A percentile compares a stretch with the other conserved stretches of the same genome.
These are phyloP conservation scores for Xylariaceae sp. DNA, from an alignment of 2,329 filamentous ascomycete genomes.

Conservation along the genomic window DNA sequence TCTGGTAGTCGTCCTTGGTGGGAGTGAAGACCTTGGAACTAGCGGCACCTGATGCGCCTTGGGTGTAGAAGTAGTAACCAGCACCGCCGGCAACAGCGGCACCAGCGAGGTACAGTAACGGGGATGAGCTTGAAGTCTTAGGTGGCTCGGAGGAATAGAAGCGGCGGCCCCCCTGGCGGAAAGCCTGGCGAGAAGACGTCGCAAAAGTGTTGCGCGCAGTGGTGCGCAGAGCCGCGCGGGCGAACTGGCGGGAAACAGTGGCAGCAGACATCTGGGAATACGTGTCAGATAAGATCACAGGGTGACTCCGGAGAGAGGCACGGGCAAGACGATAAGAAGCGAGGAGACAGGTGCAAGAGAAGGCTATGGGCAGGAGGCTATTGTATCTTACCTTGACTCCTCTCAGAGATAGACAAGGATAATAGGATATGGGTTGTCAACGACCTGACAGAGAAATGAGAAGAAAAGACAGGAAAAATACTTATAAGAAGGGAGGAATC, in stretches of 20 bases:
- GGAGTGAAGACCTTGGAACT: constrained; percentile 70
- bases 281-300: constrained; percentile 14
- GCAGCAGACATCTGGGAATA: constrained; percentile 51
- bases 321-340: not conserved
- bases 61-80: constrained; percentile 69
- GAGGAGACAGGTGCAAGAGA: no score
- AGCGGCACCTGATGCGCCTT: constrained; percentile 47
- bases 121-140: constrained; percentile 54
- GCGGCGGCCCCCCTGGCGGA: constrained; percentile 77
- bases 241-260: constrained; percentile 56
- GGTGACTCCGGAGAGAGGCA: not conserved
- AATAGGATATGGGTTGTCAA: no score
- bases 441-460: no score
- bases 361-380: no score
- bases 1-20: constrained; percentile 88
- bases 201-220: constrained; percentile 64
- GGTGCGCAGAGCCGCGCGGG: constrained; percentile 65
- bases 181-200: constrained; percentile 66
- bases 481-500: no score
- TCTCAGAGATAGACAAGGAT: no score
- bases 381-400: no score
- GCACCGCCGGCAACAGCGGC: constrained; percentile 66
- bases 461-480: no score
- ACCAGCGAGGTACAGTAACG: constrained; percentile 63
- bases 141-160: constrained; percentile 77